phyloP scores from a whole-genome alignment of 2,329 filamentous ascomycete species.

The Dryadomyces sulphureus region DNA sequence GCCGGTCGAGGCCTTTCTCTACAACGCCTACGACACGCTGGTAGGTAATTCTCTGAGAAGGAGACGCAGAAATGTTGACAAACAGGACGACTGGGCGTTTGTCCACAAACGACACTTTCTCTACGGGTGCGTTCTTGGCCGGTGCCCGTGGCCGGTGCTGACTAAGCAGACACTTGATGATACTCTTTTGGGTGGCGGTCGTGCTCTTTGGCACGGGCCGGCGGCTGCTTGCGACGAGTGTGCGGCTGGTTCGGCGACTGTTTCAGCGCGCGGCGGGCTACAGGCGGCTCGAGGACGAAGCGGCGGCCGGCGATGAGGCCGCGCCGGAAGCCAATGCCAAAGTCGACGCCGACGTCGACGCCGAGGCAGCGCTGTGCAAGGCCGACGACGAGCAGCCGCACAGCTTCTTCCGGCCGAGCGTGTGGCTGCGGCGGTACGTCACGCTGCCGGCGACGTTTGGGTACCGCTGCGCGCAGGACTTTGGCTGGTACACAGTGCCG shows the following conservation, averaged over 20 bases:
- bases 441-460: constrained; percentile 23
- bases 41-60: constrained; percentile 1
- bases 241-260: background rate
- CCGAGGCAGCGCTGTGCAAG: constrained; percentile 1
- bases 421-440: constrained; percentile 7
- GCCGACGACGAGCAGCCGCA: background rate
- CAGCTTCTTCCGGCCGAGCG: background rate
- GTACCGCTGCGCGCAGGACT: constrained; percentile 24
- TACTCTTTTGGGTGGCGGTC: constrained; percentile 26
- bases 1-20: constrained; percentile 19
- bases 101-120: constrained; percentile 19
- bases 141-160: background rate
- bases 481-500: constrained; percentile 19
- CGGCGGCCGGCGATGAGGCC: background rate
- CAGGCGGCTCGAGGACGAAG: background rate
- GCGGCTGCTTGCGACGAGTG: background rate
- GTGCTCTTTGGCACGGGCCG: constrained; percentile 9
- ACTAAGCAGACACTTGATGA: constrained; percentile 11
- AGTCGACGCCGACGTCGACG: background rate
- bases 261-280: background rate
- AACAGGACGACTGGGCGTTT: constrained; percentile 17
- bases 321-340: background rate
- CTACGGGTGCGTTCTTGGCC: constrained; percentile 19
- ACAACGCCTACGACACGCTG: constrained; percentile 24
- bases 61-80: background rate